These are phyloP conservation scores for Calonectria leucothoes DNA, from an alignment of 2,329 filamentous ascomycete genomes.

Conservation along the genomic window DNA sequence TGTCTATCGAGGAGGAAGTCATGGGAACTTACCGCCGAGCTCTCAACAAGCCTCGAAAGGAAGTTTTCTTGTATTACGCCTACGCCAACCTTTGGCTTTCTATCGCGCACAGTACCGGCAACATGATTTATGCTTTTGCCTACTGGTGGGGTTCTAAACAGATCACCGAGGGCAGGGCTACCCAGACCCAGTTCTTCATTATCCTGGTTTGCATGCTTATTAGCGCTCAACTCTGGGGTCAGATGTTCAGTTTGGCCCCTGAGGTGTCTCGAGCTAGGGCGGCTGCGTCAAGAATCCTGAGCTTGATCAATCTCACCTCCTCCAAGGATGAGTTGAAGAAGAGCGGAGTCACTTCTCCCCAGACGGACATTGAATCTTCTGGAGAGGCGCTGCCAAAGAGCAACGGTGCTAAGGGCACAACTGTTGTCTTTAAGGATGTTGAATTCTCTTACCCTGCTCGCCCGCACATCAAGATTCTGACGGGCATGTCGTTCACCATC, in stretches of 20 bases:
- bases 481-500: slow-evolving; percentile 66
- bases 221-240: slow-evolving; percentile 78
- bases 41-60: slow-evolving; percentile 63
- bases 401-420: slow-evolving; percentile 49
- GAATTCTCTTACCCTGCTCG: slow-evolving; percentile 75
- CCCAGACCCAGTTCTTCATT: slow-evolving; percentile 78
- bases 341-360: slow-evolving; percentile 20
- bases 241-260: slow-evolving; percentile 80
- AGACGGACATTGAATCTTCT: slow-evolving; percentile 54
- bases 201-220: slow-evolving; percentile 78
- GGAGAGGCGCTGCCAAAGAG: slow-evolving; percentile 42
- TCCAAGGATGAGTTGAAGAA: slow-evolving; percentile 35
- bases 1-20: slow-evolving; percentile 65
- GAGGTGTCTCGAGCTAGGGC: slow-evolving; percentile 76
- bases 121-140: slow-evolving; percentile 78
- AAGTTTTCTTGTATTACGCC: slow-evolving; percentile 60
- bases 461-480: slow-evolving; percentile 67
- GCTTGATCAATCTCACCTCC: slow-evolving; percentile 59
- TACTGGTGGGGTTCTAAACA: slow-evolving; percentile 85
- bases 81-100: slow-evolving; percentile 71
- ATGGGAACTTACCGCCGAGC: slow-evolving; percentile 64
- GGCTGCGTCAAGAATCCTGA: slow-evolving; percentile 69
- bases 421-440: slow-evolving; percentile 68
- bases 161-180: slow-evolving; percentile 74
- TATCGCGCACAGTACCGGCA: slow-evolving; percentile 69